Base-by-base conservation (phyloP, 1,284 basidiomycete genomes). In the Tilletiopsis washingtonensis region DNA sequence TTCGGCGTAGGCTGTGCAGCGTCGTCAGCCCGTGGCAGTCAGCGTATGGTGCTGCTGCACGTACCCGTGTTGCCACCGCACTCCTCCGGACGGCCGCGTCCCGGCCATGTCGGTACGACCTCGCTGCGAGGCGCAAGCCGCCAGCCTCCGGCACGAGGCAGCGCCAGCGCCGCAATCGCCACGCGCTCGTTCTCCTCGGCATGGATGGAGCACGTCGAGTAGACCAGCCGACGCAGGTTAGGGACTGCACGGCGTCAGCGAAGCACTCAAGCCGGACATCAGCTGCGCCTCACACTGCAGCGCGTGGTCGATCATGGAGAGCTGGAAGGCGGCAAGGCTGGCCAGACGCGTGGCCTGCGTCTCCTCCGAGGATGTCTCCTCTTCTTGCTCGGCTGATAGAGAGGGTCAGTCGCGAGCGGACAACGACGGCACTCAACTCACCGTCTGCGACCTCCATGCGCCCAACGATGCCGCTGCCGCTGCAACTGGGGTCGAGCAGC, bases 141-240 rank as follows among this genome's bases (percentile, higher is more conserved):
- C 70, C 70, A 73, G 0, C 57, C 54, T 4, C 39, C 26, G 9
- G 41, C 15, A n/a, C n/a, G n/a, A n/a, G n/a, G n/a, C 11, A 37
- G 20, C 3, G 68, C 70, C 4, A 73, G 45, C 1, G 62, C 69
- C 0, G 42, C 29, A 80, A 81, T 76, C 2, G 88, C 84, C 27
- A 89, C 86, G 17, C 79, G 77, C 62, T 99, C 94, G 75, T 99
- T 93, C 71, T 99, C 94, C 43, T 81, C 80, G 5, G 84, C 81
- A 73, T 98, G 85, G 41, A 96, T 79, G 53, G 89, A 93, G 74
- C 93, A 97, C 11, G 93, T 98, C 19, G 91, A 97, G 75, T 98
- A 98, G 15, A 91, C 90, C 53, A 97, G 86, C 59, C 81, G 83
- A 46, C 78, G 61, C 3, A 80, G 80, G 2, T 74, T 67, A 0